These are phyloP conservation scores for Termitomyces heimii DNA, from an alignment of 768 basidiomycete genomes.

Conservation along the genomic window DNA sequence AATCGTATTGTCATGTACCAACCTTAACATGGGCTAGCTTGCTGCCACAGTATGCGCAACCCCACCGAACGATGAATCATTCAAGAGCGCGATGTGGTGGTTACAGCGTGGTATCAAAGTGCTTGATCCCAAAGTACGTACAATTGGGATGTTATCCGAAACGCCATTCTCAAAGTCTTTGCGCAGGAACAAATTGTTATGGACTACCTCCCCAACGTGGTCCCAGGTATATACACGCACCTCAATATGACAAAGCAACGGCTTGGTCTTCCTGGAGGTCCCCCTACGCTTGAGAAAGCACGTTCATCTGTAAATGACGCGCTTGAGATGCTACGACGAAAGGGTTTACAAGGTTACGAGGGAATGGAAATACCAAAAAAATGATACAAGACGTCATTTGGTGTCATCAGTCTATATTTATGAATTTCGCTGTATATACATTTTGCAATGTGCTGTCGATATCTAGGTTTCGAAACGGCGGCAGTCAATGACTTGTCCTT, in stretches of 20 bases:
- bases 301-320: slow-evolving; percentile 63
- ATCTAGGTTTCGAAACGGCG: neutral
- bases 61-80: slow-evolving; percentile 70
- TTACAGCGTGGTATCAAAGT: slow-evolving; percentile 67
- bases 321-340: slow-evolving; percentile 62
- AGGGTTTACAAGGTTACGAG: slow-evolving; percentile 21
- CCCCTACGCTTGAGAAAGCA: slow-evolving; percentile 60
- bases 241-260: slow-evolving; percentile 78
- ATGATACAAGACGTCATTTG: neutral
- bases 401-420: neutral
- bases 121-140: slow-evolving; percentile 63
- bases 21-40: slow-evolving; percentile 38
- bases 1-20: neutral
- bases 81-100: slow-evolving; percentile 86
- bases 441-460: neutral
- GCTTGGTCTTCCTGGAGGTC: slow-evolving; percentile 65
- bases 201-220: slow-evolving; percentile 75
- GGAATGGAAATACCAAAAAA: slow-evolving; percentile 15
- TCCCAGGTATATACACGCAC: slow-evolving; percentile 73
- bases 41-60: slow-evolving; percentile 71
- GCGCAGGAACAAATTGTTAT: slow-evolving; percentile 72
- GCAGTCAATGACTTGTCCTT: neutral
- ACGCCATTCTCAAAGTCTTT: slow-evolving; percentile 4
- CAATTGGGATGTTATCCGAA: neutral
- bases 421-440: neutral